Conservation (phyloP, 371 early-diverging fungal species). For the Syncephalastrum sp. region DNA sequence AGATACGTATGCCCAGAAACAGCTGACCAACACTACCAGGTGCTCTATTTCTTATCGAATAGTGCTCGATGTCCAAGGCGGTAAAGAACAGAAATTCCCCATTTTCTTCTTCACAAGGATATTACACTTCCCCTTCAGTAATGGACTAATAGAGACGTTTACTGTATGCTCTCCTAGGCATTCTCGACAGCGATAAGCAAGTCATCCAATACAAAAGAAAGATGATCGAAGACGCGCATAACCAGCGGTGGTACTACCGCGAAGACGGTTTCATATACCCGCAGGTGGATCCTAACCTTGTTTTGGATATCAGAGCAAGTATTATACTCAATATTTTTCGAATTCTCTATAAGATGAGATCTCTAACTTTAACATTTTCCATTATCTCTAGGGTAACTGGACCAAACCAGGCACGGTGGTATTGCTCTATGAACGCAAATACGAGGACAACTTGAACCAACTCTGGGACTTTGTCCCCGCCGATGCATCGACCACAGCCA, state of each 20-base stretch:
- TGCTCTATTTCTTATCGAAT: neutral
- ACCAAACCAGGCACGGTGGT: conserved; percentile 44
- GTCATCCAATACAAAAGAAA: conserved; percentile 50
- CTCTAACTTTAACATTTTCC: neutral
- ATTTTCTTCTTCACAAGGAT: neutral
- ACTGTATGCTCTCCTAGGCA: conserved; percentile 15
- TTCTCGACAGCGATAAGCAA: conserved; percentile 40
- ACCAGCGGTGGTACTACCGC: conserved; percentile 51
- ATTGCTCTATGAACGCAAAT: conserved; percentile 45
- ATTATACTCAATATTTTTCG: too few species aligned
- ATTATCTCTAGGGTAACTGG: conserved; percentile 40
- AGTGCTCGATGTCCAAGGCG: conserved; percentile 49
- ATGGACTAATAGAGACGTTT: neutral
- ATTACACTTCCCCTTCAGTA: neutral
- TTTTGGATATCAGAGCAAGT: conserved; percentile 46
- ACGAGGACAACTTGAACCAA: conserved; percentile 44
- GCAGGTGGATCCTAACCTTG: conserved; percentile 42
- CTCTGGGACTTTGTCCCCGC: conserved; percentile 44
- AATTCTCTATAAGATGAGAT: neutral
- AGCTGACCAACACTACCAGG: conserved; percentile 18
- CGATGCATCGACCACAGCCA: conserved; percentile 1
- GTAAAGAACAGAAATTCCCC: conserved; percentile 15
- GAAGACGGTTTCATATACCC: conserved; percentile 53
- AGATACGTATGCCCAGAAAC: too few species aligned
- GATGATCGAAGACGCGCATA: conserved; percentile 44